phyloP scores from a whole-genome alignment of 169 alveolate genomes.

The Theileria parva region DNA sequence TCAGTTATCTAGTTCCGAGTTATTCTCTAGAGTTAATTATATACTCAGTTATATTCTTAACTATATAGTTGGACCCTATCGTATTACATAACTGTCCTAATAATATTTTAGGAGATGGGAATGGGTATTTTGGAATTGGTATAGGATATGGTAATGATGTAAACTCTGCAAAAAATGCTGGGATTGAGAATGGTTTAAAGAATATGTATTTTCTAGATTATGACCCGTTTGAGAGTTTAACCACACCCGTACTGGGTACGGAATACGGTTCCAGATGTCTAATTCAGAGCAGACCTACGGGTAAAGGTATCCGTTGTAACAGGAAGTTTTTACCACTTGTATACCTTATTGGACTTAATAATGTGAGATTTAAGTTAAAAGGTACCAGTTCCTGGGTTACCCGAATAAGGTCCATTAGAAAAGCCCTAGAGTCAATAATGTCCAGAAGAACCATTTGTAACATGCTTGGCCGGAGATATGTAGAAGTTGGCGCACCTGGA shows the following conservation, averaged over 20 bases:
- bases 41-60: neutral
- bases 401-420: constrained; percentile 71
- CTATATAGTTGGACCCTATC: neutral
- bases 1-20: too few relatives aligned
- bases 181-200: constrained; percentile 70
- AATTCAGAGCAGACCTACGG: constrained; percentile 66
- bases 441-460: constrained; percentile 73
- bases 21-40: too few relatives aligned
- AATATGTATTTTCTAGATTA: constrained; percentile 74
- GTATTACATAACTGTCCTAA: neutral
- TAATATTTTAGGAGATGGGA: constrained; percentile 58
- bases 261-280: constrained; percentile 65
- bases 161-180: constrained; percentile 70
- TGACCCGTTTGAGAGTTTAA: constrained; percentile 71
- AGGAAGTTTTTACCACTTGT: constrained; percentile 73
- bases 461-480: constrained; percentile 74
- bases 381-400: constrained; percentile 77
- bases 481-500: constrained; percentile 69
- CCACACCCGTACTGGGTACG: constrained; percentile 77
- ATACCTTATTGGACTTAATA: constrained; percentile 74
- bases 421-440: constrained; percentile 72
- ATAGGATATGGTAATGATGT: constrained; percentile 79
- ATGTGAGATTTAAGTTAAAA: constrained; percentile 69
- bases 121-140: constrained; percentile 77
- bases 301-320: constrained; percentile 67